Evolutionary conservation across 2,329 filamentous ascomycete genomes (phyloP).

Genomic region (Dothideomycetes sp.): DNA sequence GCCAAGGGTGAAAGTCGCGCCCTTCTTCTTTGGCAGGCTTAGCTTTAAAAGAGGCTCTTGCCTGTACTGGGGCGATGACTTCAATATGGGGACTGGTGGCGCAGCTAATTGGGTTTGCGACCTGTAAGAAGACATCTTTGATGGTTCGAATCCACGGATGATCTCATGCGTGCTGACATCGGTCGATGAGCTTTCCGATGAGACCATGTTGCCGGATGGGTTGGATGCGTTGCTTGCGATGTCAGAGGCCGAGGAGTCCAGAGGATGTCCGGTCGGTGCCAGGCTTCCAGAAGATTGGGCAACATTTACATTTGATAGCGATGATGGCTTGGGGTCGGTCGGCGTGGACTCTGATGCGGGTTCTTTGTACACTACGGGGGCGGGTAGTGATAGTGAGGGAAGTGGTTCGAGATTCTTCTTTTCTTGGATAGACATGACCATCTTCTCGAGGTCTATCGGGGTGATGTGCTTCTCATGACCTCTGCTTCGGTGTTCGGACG

Average conservation of each 20-base stretch:
- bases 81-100: conserved; percentile 50
- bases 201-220: conserved; percentile 27
- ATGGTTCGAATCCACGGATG: conserved; percentile 77
- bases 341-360: conserved; percentile 8
- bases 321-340: conserved; percentile 1
- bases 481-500: conserved; percentile 56
- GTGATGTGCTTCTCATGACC: conserved; percentile 75
- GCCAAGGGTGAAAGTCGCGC: conserved; percentile 63
- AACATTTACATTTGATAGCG: conserved; percentile 14
- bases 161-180: conserved; percentile 56
- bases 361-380: conserved; percentile 4
- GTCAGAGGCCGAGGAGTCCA: conserved; percentile 50
- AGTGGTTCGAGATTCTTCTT: conserved; percentile 57
- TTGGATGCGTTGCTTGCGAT: conserved; percentile 31
- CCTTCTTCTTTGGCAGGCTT: conserved; percentile 49
- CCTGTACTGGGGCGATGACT: conserved; percentile 29
- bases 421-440: conserved; percentile 85
- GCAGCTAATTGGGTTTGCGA: conserved; percentile 45
- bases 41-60: conserved; percentile 7
- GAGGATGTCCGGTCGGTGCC: conserved; percentile 25
- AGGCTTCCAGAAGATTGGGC: conserved; percentile 2
- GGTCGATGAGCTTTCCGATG: conserved; percentile 51
- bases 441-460: conserved; percentile 85
- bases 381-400: conserved; percentile 27
- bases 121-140: conserved; percentile 57